phyloP scores from a whole-genome alignment of 768 basidiomycete species.

The Mycena alexandri region DNA sequence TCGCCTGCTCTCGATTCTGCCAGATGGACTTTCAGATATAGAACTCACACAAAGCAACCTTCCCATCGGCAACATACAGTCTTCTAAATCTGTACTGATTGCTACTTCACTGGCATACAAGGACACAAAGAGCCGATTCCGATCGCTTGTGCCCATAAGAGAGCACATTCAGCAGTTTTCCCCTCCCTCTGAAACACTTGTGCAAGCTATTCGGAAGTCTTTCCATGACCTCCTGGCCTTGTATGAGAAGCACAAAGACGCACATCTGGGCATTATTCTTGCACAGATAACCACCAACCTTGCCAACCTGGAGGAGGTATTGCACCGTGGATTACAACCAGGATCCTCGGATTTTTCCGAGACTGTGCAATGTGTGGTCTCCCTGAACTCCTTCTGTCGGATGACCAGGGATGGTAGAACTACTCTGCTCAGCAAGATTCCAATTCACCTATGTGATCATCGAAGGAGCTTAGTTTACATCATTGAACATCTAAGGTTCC shows the following conservation, averaged over 20 bases:
- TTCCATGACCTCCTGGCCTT: not conserved
- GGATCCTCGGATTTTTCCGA: not conserved
- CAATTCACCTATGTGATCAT: not conserved
- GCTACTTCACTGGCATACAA: not conserved
- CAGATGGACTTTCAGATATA: constrained; percentile 1
- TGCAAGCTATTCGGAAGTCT: not conserved
- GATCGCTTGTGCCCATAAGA: not conserved
- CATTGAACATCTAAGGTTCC: not conserved
- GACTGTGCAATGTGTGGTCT: not conserved
- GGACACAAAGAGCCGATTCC: not conserved
- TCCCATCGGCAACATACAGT: not conserved
- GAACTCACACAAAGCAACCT: not conserved
- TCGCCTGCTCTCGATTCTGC: not conserved
- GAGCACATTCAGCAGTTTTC: not conserved
- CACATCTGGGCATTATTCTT: no score
- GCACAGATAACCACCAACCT: not conserved
- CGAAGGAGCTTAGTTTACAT: not conserved
- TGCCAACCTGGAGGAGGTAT: not conserved
- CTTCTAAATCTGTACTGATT: not conserved
- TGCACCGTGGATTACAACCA: not conserved
- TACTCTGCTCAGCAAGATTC: no score
- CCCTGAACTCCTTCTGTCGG: not conserved
- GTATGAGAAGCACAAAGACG: not conserved
- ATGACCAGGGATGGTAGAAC: no score
- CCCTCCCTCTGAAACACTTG: not conserved